phyloP scores from a whole-genome alignment of 257 asterid genomes.

The Ocimum tenuiflorum region DNA sequence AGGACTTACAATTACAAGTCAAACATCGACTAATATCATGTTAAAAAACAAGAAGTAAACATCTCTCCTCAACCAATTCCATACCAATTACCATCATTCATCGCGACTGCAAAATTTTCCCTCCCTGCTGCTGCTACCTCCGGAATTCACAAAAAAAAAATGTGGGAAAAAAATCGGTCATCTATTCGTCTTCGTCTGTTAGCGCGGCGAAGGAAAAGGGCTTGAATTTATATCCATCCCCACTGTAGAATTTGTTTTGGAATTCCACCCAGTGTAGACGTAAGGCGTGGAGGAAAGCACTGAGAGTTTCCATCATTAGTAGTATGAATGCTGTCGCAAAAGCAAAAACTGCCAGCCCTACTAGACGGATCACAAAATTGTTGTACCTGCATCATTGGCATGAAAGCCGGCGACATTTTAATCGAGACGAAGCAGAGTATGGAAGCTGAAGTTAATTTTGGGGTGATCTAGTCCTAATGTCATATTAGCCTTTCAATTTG shows the following conservation, averaged over 20 bases:
- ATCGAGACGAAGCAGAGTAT: background rate
- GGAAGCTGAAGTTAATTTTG: background rate
- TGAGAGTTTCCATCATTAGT: conserved; percentile 91
- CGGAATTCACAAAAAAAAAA: conserved; percentile 7
- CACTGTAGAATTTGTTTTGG: conserved; percentile 75
- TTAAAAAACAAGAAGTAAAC: conserved; percentile 18
- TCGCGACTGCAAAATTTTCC: conserved; percentile 24
- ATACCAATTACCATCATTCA: background rate
- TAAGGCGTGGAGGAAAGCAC: conserved; percentile 90
- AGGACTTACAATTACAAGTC: conserved; percentile 21
- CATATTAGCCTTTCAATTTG: background rate
- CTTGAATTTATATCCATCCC: conserved; percentile 81
- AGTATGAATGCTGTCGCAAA: conserved; percentile 83
- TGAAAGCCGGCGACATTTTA: background rate
- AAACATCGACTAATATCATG: conserved; percentile 25
- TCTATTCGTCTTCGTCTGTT: conserved; percentile 62
- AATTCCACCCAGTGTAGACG: conserved; percentile 99
- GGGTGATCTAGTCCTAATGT: background rate
- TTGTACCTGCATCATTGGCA: conserved; percentile 55
- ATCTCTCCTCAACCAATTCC: background rate
- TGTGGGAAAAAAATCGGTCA: background rate
- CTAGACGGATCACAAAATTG: conserved; percentile 49
- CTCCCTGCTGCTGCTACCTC: conserved; percentile 17
- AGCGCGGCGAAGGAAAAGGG: conserved; percentile 74
- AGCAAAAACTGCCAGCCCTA: conserved; percentile 68